Conservation (phyloP, 768 basidiomycete genomes). For the Dacryopinax spathularia region DNA sequence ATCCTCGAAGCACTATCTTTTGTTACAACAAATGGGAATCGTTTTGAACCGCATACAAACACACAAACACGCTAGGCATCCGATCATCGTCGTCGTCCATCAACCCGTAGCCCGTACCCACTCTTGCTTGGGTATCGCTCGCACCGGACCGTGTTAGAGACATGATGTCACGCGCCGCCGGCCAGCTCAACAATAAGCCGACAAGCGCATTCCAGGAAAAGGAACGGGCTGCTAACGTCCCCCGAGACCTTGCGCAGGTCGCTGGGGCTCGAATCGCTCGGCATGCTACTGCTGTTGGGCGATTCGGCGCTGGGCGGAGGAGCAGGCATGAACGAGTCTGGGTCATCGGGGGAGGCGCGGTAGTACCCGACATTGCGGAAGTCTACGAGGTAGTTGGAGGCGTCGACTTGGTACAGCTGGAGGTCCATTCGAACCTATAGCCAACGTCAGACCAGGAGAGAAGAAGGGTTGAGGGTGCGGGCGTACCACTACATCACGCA, state of each 20-base stretch:
- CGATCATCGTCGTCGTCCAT: not conserved
- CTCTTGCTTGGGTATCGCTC: not conserved
- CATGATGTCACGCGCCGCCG: conserved; percentile 32
- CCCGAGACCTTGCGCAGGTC: conserved; percentile 17
- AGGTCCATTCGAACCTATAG: conserved; percentile 87
- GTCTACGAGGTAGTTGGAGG: conserved; percentile 91
- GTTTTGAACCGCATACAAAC: not conserved
- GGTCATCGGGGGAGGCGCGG: conserved; percentile 44
- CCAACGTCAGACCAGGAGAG: not conserved
- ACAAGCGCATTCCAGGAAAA: conserved; percentile 95
- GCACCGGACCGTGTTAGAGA: too few relatives aligned
- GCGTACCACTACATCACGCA: conserved; percentile 81
- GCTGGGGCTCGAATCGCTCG: conserved; percentile 10
- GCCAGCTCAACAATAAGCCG: conserved; percentile 87
- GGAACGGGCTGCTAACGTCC: conserved; percentile 50
- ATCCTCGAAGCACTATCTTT: too few relatives aligned
- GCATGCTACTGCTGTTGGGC: conserved; percentile 28
- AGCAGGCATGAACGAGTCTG: not conserved
- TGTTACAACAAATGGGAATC: conserved; percentile 1
- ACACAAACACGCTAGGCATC: too few relatives aligned
- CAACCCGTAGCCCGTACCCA: not conserved
- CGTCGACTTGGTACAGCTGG: conserved; percentile 91
- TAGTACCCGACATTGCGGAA: conserved; percentile 97
- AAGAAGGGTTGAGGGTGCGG: not conserved
- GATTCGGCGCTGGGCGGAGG: conserved; percentile 2